Base-by-base conservation (phyloP, 2,329 filamentous ascomycete genomes). In the Colletotrichum sp. region DNA sequence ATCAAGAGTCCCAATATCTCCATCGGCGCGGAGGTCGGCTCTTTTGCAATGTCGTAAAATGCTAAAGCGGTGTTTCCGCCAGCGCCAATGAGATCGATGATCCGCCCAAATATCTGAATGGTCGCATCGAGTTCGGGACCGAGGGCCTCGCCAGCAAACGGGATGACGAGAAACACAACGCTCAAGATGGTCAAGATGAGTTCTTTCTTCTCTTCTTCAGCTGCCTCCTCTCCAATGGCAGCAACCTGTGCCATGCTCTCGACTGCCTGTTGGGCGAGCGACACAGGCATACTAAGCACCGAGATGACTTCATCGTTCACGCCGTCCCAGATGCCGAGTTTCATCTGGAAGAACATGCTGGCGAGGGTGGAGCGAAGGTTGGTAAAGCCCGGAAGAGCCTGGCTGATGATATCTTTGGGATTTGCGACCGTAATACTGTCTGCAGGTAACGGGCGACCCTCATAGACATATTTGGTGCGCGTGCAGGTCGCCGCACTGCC, bases 381-480 rank as follows among this genome's bases (percentile, higher is more conserved):
- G 34, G 66, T 43, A 18, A 62, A 24, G 29, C 54, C 36, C 11
- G 11, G 9, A 4, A 31, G n/a, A 9, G 54, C 33, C 7, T 66
- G 54, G n/a, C 59, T 59, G 63, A 71, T 66, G 34, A 71, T 71
- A 15, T 66, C 55, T 16, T 71, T 71, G 18, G 69, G 69, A 16
- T 71, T 31, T 24, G 69, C 33, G 13, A 71, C 61, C 21, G 66
- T 55, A 55, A 71, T 61, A 12, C 38, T 34, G 51, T 47, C 51
- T 61, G 66, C n/a, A 61, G 21, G 16, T 34, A 15, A 29, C 4
- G 62, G 8, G 24, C 16, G n/a, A 31, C 63, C n/a, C 24, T 21
- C 21, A 54, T 21, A 15, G 51, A 47, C 51, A 61, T 21, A 57
- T n/a, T 62, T 12, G 18, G 31, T 29, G 21, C n/a, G n/a, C 29